Evolutionary conservation across 257 asterid species (phyloP).

Genomic region (Solanum virginianum): DNA sequence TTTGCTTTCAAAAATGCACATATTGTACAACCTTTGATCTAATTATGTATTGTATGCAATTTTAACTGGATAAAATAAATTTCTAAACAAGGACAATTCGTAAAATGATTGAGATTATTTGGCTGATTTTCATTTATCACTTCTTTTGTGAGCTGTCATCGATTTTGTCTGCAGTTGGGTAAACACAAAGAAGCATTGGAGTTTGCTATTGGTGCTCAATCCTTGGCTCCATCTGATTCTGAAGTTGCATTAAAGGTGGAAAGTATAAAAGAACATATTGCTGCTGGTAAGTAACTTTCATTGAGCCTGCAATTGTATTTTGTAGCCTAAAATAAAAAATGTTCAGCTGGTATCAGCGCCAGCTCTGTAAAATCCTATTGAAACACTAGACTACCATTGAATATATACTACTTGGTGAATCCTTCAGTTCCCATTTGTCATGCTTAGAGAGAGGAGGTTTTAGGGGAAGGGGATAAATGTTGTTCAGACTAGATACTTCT

Average conservation of each 20-base stretch:
- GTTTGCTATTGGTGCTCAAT: slow-evolving; percentile 65
- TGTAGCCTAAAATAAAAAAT: not conserved
- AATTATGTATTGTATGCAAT: not conserved
- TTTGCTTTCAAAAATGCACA: not conserved
- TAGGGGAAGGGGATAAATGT: not conserved
- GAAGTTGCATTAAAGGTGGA: slow-evolving; percentile 60
- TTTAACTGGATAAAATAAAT: not conserved
- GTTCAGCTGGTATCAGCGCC: not conserved
- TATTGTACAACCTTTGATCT: not conserved
- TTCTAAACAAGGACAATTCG: not conserved
- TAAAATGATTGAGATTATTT: not conserved
- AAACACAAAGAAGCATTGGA: slow-evolving; percentile 77
- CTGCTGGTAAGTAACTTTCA: slow-evolving; percentile 48
- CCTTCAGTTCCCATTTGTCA: not conserved
- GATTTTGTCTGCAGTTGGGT: slow-evolving; percentile 42
- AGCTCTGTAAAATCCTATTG: not conserved
- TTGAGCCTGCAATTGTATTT: not conserved
- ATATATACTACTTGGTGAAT: not conserved
- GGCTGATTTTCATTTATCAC: not conserved
- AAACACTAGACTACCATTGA: not conserved
- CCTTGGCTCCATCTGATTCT: slow-evolving; percentile 51
- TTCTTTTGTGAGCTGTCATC: not conserved
- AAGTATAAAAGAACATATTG: slow-evolving; percentile 38
- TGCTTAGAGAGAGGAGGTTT: not conserved
- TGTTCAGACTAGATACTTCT: not conserved